These are phyloP conservation scores for Globisporangium cystogenes DNA, from an alignment of 352 stramenopile species.

Conservation along the genomic window DNA sequence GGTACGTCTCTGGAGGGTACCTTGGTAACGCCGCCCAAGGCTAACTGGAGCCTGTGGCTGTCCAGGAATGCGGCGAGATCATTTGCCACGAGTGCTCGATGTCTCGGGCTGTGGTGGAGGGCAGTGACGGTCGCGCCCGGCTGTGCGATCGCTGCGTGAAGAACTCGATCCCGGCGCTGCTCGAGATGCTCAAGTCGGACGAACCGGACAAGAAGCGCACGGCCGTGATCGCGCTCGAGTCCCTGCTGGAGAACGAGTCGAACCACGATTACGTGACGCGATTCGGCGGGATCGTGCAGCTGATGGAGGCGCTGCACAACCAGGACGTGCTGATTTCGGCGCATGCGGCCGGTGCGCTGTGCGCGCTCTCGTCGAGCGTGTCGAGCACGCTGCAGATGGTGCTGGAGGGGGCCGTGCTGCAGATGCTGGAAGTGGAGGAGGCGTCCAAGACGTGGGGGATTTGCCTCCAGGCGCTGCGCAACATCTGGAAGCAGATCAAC, in stretches of 20 bases:
- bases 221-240: slow-evolving; percentile 72
- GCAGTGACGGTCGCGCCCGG: slow-evolving; percentile 65
- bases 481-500: slow-evolving; percentile 89
- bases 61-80: slow-evolving; percentile 81
- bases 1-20: slow-evolving; percentile 19
- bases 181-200: slow-evolving; percentile 49
- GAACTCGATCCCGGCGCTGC: slow-evolving; percentile 64
- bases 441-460: slow-evolving; percentile 68
- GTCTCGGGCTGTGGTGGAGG: slow-evolving; percentile 80
- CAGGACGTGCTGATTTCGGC: slow-evolving; percentile 58
- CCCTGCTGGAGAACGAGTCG: slow-evolving; percentile 74
- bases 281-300: slow-evolving; percentile 56
- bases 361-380: slow-evolving; percentile 71
- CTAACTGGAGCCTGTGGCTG: background rate
- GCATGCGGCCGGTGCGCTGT: slow-evolving; percentile 70
- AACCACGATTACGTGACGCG: slow-evolving; percentile 86
- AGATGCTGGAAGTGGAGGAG: slow-evolving; percentile 87
- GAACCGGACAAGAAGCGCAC: slow-evolving; percentile 56
- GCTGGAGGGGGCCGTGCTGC: slow-evolving; percentile 80
- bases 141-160: slow-evolving; percentile 84
- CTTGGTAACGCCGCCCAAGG: background rate
- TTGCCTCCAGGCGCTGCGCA: slow-evolving; percentile 74
- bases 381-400: slow-evolving; percentile 84
- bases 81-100: slow-evolving; percentile 85
- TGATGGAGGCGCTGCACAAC: slow-evolving; percentile 70